These are phyloP conservation scores for Cadophora gregata DNA, from an alignment of 2,329 filamentous ascomycete genomes.

Conservation along the genomic window DNA sequence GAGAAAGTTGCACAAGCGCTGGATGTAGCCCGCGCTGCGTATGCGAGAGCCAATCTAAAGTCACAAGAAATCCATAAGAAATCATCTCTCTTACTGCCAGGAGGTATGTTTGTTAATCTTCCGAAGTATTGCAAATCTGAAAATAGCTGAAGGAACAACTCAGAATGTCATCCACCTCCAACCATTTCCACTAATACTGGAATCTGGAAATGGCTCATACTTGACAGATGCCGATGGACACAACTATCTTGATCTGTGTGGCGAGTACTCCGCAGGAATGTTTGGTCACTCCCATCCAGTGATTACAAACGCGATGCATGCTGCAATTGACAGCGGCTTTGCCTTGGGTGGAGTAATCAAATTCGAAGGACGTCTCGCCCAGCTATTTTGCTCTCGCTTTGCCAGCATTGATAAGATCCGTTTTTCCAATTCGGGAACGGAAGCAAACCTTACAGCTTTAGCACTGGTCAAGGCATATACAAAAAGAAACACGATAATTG, in stretches of 20 bases:
- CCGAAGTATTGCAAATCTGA: background rate
- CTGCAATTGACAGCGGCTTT: slow-evolving; percentile 53
- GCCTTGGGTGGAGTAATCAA: slow-evolving; percentile 59
- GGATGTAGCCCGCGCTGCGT: slow-evolving; percentile 11
- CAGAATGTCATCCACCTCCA: slow-evolving; percentile 27
- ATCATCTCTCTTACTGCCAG: slow-evolving; percentile 17
- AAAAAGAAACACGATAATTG: slow-evolving; percentile 28
- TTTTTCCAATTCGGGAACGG: slow-evolving; percentile 69
- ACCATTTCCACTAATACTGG: slow-evolving; percentile 30
- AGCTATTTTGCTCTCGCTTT: slow-evolving; percentile 57
- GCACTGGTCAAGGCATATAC: slow-evolving; percentile 44
- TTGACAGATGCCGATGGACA: slow-evolving; percentile 30
- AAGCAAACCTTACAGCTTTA: slow-evolving; percentile 67
- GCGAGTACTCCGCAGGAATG: slow-evolving; percentile 69
- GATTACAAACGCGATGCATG: slow-evolving; percentile 56
- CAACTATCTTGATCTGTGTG: slow-evolving; percentile 62
- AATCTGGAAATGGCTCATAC: slow-evolving; percentile 25
- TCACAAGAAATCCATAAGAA: slow-evolving; percentile 20
- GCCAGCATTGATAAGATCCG: slow-evolving; percentile 57
- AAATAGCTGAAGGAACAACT: slow-evolving; percentile 23
- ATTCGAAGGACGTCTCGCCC: slow-evolving; percentile 58
- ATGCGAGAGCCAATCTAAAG: slow-evolving; percentile 22
- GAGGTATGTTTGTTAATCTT: slow-evolving; percentile 9
- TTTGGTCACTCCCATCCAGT: slow-evolving; percentile 67
- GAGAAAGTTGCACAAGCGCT: slow-evolving; percentile 21